Percentiles rank a stretch among this genome's conserved stretches.
These are phyloP conservation scores for Candida pseudoglaebosa DNA, from an alignment of 805 yeast genomes.

Conservation along the genomic window DNA sequence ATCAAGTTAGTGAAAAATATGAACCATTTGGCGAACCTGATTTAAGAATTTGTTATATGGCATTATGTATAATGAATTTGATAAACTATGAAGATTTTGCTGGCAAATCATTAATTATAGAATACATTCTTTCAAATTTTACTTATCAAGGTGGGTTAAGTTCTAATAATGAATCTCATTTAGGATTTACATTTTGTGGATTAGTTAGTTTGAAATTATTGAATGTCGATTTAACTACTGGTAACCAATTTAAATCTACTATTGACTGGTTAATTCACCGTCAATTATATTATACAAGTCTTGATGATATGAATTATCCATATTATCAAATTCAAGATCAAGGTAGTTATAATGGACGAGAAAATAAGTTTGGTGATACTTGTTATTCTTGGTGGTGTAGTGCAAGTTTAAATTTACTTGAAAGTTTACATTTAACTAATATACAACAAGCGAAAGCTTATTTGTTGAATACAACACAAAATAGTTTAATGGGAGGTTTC, in stretches of 20 bases:
- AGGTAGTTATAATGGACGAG: slow-evolving; percentile 86
- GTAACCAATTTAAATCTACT: slow-evolving; percentile 31
- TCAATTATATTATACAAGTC: slow-evolving; percentile 44
- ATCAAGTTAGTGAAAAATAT: slow-evolving; percentile 7
- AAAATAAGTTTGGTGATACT: slow-evolving; percentile 80
- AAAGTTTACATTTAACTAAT: slow-evolving; percentile 31
- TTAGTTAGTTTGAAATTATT: slow-evolving; percentile 53
- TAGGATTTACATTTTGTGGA: slow-evolving; percentile 86
- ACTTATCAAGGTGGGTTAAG: slow-evolving; percentile 72
- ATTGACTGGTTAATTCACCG: slow-evolving; percentile 60
- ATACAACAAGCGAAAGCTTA: slow-evolving; percentile 33
- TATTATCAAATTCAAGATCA: slow-evolving; percentile 38
- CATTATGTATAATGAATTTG: slow-evolving; percentile 56
- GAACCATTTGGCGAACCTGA: slow-evolving; percentile 62
- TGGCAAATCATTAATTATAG: slow-evolving; percentile 35
- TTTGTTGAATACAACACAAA: slow-evolving; percentile 55
- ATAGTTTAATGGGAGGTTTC: slow-evolving; percentile 70
- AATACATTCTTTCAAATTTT: slow-evolving; percentile 27
- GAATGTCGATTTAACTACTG: slow-evolving; percentile 17
- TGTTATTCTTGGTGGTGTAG: slow-evolving; percentile 86
- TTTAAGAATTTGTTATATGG: slow-evolving; percentile 70
- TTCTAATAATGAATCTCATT: slow-evolving; percentile 65
- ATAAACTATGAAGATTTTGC: slow-evolving; percentile 37
- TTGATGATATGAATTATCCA: slow-evolving; percentile 19
- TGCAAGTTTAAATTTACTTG: slow-evolving; percentile 51